Conservation (phyloP, 257 asterid species). For the Voacanga thouarsii region DNA sequence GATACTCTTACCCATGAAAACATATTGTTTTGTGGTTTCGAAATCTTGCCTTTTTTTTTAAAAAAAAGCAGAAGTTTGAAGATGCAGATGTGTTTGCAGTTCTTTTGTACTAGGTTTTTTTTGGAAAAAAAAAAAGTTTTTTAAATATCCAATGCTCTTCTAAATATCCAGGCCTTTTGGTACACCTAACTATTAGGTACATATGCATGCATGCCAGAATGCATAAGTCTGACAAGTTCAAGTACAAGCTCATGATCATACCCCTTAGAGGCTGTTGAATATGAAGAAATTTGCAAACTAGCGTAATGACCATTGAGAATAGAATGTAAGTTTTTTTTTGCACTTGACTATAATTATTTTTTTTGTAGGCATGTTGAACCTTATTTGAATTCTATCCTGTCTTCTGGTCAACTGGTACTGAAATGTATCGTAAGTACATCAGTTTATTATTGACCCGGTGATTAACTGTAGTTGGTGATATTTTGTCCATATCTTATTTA, state of each 20-base stretch:
- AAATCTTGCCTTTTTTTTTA: not conserved
- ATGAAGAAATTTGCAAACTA: constrained; percentile 84
- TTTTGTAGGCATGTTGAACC: not conserved
- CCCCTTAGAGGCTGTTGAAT: constrained; percentile 55
- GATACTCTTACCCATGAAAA: not conserved
- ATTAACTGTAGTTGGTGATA: not conserved
- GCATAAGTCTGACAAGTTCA: not conserved
- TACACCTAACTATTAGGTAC: no score
- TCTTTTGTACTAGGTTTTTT: not conserved
- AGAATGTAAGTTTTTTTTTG: not conserved
- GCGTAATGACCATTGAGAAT: constrained; percentile 29
- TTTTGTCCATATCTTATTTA: not conserved
- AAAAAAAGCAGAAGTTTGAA: no score
- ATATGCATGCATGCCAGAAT: not conserved
- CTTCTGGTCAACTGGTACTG: not conserved
- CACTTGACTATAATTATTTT: not conserved
- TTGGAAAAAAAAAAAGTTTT: not conserved
- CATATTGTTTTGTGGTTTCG: not conserved
- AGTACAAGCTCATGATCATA: not conserved
- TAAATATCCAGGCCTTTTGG: not conserved
- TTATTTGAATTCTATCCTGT: not conserved
- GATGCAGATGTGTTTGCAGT: not conserved
- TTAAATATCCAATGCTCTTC: not conserved
- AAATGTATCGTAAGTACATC: not conserved
- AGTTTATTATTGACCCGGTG: not conserved